A percentile compares a stretch with the other conserved stretches of the same genome.
These are phyloP conservation scores for Candida ascalaphidarum DNA, from an alignment of 805 yeast species.

Conservation along the genomic window DNA sequence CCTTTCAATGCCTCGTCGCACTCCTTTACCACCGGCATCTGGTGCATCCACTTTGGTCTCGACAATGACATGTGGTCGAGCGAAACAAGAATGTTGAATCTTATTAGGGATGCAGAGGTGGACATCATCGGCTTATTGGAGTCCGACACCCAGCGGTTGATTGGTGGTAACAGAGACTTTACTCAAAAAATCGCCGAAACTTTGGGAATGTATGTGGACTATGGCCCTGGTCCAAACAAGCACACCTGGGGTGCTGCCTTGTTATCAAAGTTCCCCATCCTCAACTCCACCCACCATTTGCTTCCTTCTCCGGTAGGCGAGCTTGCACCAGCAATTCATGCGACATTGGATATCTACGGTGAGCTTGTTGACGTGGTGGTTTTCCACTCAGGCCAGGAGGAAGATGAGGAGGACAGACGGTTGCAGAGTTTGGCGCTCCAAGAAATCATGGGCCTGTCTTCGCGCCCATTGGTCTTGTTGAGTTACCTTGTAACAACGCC, in stretches of 20 bases:
- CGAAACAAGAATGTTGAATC: constrained; percentile 80
- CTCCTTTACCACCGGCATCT: constrained; percentile 87
- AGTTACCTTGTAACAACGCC: constrained; percentile 91
- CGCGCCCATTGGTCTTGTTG: constrained; percentile 76
- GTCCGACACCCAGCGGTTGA: constrained; percentile 86
- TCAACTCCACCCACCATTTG: constrained; percentile 83
- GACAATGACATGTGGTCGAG: constrained; percentile 98
- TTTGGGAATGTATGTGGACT: constrained; percentile 89
- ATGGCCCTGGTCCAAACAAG: constrained; percentile 95
- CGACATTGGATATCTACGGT: constrained; percentile 88
- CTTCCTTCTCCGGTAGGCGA: constrained; percentile 97
- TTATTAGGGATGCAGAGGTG: constrained; percentile 76
- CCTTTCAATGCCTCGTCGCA: constrained; percentile 42
- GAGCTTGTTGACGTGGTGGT: constrained; percentile 85
- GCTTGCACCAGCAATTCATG: constrained; percentile 96
- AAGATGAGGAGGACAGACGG: constrained; percentile 89
- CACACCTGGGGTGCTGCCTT: constrained; percentile 98
- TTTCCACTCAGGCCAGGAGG: constrained; percentile 97
- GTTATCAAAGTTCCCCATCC: constrained; percentile 87
- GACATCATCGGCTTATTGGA: constrained; percentile 90
- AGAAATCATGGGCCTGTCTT: constrained; percentile 72
- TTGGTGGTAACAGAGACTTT: constrained; percentile 92
- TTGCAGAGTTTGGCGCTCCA: constrained; percentile 73
- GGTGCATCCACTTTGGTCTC: constrained; percentile 97
- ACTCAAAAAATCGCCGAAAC: constrained; percentile 90